Percentiles rank a stretch among this genome's conserved stretches.
Conservation (phyloP, 228 moss, liverwort and hornwort species). For the Sphagnum magellanicum region DNA sequence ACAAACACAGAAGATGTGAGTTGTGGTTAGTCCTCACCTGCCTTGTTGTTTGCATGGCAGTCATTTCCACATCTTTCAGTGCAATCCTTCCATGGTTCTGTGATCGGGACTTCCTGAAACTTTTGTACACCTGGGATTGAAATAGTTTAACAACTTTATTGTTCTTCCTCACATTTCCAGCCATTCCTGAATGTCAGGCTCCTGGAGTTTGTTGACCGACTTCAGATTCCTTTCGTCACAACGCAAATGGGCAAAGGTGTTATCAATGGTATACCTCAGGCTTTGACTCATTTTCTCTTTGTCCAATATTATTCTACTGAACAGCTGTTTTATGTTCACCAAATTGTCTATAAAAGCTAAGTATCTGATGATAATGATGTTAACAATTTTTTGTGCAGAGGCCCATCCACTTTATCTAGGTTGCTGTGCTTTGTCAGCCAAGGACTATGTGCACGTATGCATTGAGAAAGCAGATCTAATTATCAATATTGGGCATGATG, state of each 20-base stretch:
- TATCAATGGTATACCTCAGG: slow-evolving; percentile 16
- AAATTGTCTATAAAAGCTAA: no score
- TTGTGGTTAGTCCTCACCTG: not conserved
- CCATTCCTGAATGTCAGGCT: slow-evolving; percentile 15
- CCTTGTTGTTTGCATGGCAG: no score
- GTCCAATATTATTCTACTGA: no score
- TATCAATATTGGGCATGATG: slow-evolving; percentile 46
- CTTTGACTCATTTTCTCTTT: not conserved
- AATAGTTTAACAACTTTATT: no score
- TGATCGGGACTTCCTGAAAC: no score
- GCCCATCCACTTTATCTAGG: slow-evolving; percentile 37
- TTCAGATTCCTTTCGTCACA: slow-evolving; percentile 36
- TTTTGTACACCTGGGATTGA: no score
- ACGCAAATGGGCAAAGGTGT: slow-evolving; percentile 59
- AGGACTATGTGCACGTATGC: slow-evolving; percentile 46
- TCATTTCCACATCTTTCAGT: no score
- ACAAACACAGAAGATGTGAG: slow-evolving; percentile 38
- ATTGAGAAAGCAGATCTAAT: slow-evolving; percentile 49
- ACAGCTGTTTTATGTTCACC: no score
- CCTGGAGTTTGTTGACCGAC: slow-evolving; percentile 32
- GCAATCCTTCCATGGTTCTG: no score
- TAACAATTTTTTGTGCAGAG: slow-evolving; percentile 15
- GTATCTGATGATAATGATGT: no score
- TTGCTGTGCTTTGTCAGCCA: slow-evolving; percentile 44
- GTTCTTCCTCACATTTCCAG: not conserved